Evolutionary conservation across 768 basidiomycete species (phyloP).

Genomic region (Albatrellus ellisii): DNA sequence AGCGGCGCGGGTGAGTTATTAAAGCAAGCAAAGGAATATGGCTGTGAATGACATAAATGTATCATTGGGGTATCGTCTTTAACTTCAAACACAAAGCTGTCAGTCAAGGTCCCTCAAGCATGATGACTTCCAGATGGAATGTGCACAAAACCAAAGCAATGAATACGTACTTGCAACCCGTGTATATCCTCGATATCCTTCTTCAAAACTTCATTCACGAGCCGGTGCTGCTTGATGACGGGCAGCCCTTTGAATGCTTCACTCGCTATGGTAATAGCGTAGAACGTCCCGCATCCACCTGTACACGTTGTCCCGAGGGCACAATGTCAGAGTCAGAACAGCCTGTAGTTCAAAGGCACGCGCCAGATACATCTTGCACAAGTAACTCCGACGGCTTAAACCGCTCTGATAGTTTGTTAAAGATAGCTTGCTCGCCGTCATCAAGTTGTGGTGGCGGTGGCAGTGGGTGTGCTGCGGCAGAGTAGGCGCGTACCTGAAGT

Average conservation of each 20-base stretch:
- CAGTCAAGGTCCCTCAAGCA: no score
- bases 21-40: no score
- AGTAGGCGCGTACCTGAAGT: conserved; percentile 11
- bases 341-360: conserved; percentile 13
- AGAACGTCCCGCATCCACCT: conserved; percentile 98
- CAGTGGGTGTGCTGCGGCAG: conserved; percentile 7
- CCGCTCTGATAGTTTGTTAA: conserved; percentile 53
- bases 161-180: conserved; percentile 71
- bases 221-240: conserved; percentile 85
- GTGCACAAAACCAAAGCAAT: background rate
- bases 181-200: conserved; percentile 86
- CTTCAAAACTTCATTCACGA: conserved; percentile 80
- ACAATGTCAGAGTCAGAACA: background rate
- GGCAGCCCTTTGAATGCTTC: conserved; percentile 75
- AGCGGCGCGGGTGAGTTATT: no score
- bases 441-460: conserved; percentile 18
- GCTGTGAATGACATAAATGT: conserved; percentile 1
- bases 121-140: background rate
- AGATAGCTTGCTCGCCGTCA: conserved; percentile 61
- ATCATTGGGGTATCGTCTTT: conserved; percentile 7
- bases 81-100: no score
- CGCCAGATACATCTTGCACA: conserved; percentile 94
- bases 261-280: conserved; percentile 82
- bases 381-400: conserved; percentile 73
- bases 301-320: background rate